Evolutionary conservation across 2,329 filamentous ascomycete species (phyloP), one percentile per base, ranked within the genome.

Genomic region (Elsinoe arachidis): DNA sequence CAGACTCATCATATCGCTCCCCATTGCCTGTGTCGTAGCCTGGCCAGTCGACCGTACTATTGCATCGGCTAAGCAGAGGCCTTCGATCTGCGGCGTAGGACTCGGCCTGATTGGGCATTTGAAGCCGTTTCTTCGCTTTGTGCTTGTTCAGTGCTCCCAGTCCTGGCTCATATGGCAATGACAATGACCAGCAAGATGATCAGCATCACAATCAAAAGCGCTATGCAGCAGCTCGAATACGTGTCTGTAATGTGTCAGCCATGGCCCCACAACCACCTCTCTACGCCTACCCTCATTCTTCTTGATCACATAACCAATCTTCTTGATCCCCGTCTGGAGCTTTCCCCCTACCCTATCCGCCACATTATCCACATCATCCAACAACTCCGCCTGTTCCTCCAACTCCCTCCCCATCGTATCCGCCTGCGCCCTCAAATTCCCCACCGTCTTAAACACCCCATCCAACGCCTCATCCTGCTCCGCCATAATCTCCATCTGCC

Each of bases 371-470:
- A 95, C 87, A 55, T 88, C 85, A 61, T 93, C 85, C 58, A 99
- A 78, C 81, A 97, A 86, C 71, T 90, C 88, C 19, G 80, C 81
- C 78, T 99, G 93, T 75, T 99, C 93, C 73, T 96, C 95, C 46
- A 99, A 78, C 76, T 99, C 93, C 58, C 92, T 79, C 1, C 93
- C 92, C 92, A 99, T 99, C 65, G 90, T 88, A 72, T 95, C 86
- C 1, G 93, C 95, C 78, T 97, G 93, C 68, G 87, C 80, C 57
- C 92, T 79, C 68, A 99, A 74, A 69, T 90, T 96, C 2, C 91
- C 92, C 21, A 99, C 93, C 1, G 92, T 97, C 63, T 85, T 83
- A 69, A 95, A 96, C 47, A 99, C 92, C 14, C 88, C 88, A 69
- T 97, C 92, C 1, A 99, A 79, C 65, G 93, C 87, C 73, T 91